A percentile compares a stretch with the other conserved stretches of the same genome.
Conservation (phyloP, 495 filamentous ascomycete species). For the Penicillium cosmopolitanum region DNA sequence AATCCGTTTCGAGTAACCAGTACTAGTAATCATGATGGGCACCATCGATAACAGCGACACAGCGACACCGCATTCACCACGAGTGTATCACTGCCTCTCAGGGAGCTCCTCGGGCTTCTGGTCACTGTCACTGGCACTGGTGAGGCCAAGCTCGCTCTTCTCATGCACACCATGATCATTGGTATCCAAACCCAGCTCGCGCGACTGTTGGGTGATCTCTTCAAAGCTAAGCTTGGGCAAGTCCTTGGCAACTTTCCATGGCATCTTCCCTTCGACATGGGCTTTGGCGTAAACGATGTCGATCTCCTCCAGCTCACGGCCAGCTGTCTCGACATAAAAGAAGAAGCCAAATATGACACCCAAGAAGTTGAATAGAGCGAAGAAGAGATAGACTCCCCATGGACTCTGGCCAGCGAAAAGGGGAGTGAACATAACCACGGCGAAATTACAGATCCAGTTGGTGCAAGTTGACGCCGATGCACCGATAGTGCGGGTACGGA, state of each 20-base stretch:
- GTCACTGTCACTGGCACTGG: slow-evolving; percentile 30
- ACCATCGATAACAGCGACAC: not conserved
- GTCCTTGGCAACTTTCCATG: slow-evolving; percentile 36
- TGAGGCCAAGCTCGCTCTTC: slow-evolving; percentile 39
- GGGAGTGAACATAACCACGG: slow-evolving; percentile 52
- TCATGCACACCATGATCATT: slow-evolving; percentile 28
- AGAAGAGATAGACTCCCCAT: slow-evolving; percentile 60
- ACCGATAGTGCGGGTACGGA: slow-evolving; percentile 70
- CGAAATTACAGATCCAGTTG: slow-evolving; percentile 54
- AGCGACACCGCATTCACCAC: not conserved
- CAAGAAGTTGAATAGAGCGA: slow-evolving; percentile 67
- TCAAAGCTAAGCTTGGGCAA: slow-evolving; percentile 42
- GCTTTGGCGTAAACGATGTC: slow-evolving; percentile 56
- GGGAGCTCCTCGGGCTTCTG: slow-evolving; percentile 14
- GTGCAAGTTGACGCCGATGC: slow-evolving; percentile 45
- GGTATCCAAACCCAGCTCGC: slow-evolving; percentile 33
- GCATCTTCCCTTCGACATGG: slow-evolving; percentile 42
- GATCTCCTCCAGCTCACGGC: slow-evolving; percentile 73
- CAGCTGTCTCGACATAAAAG: slow-evolving; percentile 72
- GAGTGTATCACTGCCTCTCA: not conserved
- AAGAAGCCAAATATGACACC: slow-evolving; percentile 67
- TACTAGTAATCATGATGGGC: not conserved
- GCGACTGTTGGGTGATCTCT: slow-evolving; percentile 35
- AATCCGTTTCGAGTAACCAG: no score
- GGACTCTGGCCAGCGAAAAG: slow-evolving; percentile 32